Evolutionary conservation across 495 filamentous ascomycete species (phyloP), one percentile per base, ranked within the genome.

Genomic region (Wilcoxina mikolae): DNA sequence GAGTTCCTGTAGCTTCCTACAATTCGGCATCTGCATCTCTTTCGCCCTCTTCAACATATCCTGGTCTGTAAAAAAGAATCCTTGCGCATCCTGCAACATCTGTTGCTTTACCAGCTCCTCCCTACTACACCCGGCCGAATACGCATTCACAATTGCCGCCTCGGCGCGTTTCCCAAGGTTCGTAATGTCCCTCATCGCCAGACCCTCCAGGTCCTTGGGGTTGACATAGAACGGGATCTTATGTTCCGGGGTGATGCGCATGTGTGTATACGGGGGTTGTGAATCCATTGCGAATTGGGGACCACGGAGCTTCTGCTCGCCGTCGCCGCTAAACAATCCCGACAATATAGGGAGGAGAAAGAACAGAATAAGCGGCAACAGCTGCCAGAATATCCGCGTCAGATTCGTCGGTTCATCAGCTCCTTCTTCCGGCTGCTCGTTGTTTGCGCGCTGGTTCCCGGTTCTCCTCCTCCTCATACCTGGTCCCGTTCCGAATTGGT

Each of bases 281-380:
- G 83, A 72, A 11, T 70, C 67, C 62, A 89, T 81, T 61, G 88
- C 88, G 51, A 78, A 76, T 67, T 87, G 80, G 5, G 72, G 69
- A 3, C 89, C 88, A 4, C 79, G 78, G 2, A 75, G 51, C n/a
- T 77, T 73, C 38, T 72, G 67, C 1, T 78, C 70, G 10, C 70
- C 66, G 47, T 69, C 65, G 50, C 78, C 78, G 27, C 78, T 79
- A 66, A 95, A 88, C 20, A 94, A 69, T 5, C 82, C 84, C 5
- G 85, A 84, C 35, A 96, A 73, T 2, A 95, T 72, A 1, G 91
- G 91, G 52, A 96, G 77, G 41, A 95, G 65, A 68, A 98, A 90
- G 55, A 98, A 80, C 38, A 95, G 71, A 23, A 95, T 72, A 49
- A 98, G 79, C 20, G 90, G 91, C 2, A 96, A 73, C 4, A 96